Evolutionary conservation across 2,329 filamentous ascomycete species (phyloP), one percentile per base, ranked within the genome.

Genomic region (Neophaeococcomyces mojaviensis): DNA sequence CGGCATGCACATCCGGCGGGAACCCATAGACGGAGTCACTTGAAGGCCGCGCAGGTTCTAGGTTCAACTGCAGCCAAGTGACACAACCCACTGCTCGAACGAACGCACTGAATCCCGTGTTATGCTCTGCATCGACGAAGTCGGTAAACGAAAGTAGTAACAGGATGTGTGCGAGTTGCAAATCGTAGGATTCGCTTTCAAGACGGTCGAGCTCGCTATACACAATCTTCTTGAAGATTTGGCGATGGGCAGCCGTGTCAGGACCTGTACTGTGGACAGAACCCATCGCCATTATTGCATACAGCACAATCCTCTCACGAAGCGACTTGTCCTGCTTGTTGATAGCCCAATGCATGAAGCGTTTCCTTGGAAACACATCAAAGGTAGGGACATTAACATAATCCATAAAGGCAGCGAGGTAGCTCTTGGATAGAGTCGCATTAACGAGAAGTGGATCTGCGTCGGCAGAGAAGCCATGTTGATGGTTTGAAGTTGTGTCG

Each of bases 111-210:
- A 74, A 81, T 5, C 79, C 78, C 39, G 80, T 75, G 34, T 71
- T 69, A 31, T 73, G 64, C n/a, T 76, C 75, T 12, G 77, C 77
- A 18, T 73, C 72, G 1, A 81, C 76, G 49, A 82, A 78, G 53
- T 81, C 78, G 63, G 82, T 85, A 5, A 86, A 64, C 16, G 78
- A 74, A 32, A 88, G 70, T 13, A 86, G 68, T n/a, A 87, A 66
- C 44, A 80, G 74, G 38, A 75, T 76, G 59, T 87, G 84, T 10
- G 81, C 78, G 36, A 86, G 66, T 53, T 86, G 79, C 39, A 88
- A 62, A 46, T 28, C 24, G 24, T 68, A 77, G 48, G 78, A 72
- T 6, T 59, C 67, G 16, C 76, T 72, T 49, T 72, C 68, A 26
- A 68, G 68, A 43, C 68, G 67, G 34, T 74, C 68, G 35, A 73